Evolutionary conservation across 768 basidiomycete species (phyloP), one percentile per base, ranked within the genome.

Genomic region (Cytidiella melzeri): DNA sequence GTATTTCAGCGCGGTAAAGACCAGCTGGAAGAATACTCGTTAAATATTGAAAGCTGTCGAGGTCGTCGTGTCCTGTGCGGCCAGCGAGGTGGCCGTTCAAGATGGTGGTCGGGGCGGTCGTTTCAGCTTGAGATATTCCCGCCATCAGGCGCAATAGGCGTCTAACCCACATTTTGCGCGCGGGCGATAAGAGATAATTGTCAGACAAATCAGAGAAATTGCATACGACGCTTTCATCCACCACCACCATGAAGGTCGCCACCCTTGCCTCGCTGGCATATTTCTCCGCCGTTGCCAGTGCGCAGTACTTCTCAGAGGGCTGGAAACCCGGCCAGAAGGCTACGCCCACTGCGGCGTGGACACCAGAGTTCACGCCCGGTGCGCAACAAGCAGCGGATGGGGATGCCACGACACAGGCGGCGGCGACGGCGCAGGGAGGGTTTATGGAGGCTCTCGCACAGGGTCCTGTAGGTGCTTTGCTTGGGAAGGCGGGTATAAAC

Each of bases 301-400:
- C 85, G 11, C 81, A 87, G 55, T 90, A 89, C 65, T 83, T 90
- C 66, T 89, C 87, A 3, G 70, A 71, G 26, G 90, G 89, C n/a
- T 92, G 89, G 89, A 60, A 69, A 24, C 89, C 89, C 2, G 88
- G 87, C 24, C 83, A 90, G 60, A 69, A 79, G 0, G 71, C 43
- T 2, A 62, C 23, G 53, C 57, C 20, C 5, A 38, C 47, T 11
- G 30, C 15, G 7, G 30, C 9, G 9, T 34, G 9, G 9, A 34
- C 15, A 7, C 30, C 30, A 34, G 15, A 34, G 30, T 7, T 7
- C 30, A 30, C 47, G 7, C 40, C 40, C 7, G 40, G 9, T 19
- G 7, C 9, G 9, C 55, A 51, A 19, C 47, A 50, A 18, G 39
- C 45, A 36, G 34, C 43, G 11, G 41, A 43, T 13, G 46, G 47